Evolutionary conservation across 2,329 filamentous ascomycete species (phyloP).

Genomic region (Aspergillus quadrilineatus): DNA sequence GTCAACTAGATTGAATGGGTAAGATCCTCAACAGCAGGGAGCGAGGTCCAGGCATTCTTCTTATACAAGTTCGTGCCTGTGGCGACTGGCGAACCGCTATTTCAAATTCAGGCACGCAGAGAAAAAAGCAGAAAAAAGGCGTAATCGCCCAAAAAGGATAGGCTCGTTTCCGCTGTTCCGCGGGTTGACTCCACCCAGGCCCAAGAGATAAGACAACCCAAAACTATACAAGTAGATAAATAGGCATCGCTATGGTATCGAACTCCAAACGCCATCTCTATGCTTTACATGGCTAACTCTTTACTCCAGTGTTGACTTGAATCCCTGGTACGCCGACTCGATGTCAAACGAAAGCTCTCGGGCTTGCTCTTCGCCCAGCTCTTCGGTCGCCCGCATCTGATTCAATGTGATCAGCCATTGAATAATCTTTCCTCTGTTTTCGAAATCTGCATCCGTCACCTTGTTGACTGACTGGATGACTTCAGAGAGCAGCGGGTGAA

Average conservation of each 20-base stretch:
- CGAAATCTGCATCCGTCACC: slow-evolving; percentile 92
- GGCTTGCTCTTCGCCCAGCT: slow-evolving; percentile 81
- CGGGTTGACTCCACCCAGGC: slow-evolving; percentile 23
- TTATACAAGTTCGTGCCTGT: slow-evolving; percentile 17
- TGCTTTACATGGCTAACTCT: not conserved
- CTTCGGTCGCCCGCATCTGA: slow-evolving; percentile 94
- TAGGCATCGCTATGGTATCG: slow-evolving; percentile 3
- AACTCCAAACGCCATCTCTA: slow-evolving; percentile 18
- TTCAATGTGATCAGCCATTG: slow-evolving; percentile 97
- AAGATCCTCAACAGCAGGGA: slow-evolving; percentile 5
- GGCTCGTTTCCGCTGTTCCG: slow-evolving; percentile 27
- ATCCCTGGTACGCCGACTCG: slow-evolving; percentile 89
- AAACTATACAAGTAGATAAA: not conserved
- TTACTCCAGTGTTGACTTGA: slow-evolving; percentile 73
- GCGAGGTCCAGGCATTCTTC: not conserved
- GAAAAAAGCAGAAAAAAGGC: slow-evolving; percentile 33
- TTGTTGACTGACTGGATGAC: slow-evolving; percentile 97
- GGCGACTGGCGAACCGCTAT: slow-evolving; percentile 24
- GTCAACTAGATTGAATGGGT: slow-evolving; percentile 2
- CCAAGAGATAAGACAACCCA: slow-evolving; percentile 13
- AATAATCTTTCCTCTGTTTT: slow-evolving; percentile 93
- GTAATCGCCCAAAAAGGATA: slow-evolving; percentile 33
- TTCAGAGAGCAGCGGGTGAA: slow-evolving; percentile 92
- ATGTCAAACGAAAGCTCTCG: slow-evolving; percentile 91
- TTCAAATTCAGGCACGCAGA: slow-evolving; percentile 20